Conservation (phyloP, 2,329 filamentous ascomycete genomes). For the Sporothrix variecibatus region DNA sequence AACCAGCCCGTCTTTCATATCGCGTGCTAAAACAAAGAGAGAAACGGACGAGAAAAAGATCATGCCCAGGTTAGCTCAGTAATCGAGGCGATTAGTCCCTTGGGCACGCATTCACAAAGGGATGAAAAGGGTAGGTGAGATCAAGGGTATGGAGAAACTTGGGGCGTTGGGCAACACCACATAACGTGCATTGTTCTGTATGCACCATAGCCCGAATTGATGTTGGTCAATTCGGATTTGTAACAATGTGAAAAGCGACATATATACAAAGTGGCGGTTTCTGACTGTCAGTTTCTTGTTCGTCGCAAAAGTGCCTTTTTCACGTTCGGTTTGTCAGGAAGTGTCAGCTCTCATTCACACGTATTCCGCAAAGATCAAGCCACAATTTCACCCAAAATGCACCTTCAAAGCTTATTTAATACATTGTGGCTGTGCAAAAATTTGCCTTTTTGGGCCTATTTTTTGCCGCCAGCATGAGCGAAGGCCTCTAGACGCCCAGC, state of each 20-base stretch:
- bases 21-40: neutral
- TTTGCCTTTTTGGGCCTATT: neutral
- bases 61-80: constrained; percentile 8
- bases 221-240: neutral
- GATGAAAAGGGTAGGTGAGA: neutral
- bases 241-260: neutral
- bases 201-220: neutral
- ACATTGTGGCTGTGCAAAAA: constrained; percentile 13
- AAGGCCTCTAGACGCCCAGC: constrained; percentile 15
- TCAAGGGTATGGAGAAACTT: neutral
- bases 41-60: neutral
- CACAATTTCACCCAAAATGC: neutral
- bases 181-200: neutral
- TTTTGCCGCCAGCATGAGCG: constrained; percentile 19
- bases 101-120: neutral
- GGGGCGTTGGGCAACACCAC: neutral
- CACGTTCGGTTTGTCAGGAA: constrained; percentile 10
- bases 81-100: neutral
- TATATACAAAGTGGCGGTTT: neutral
- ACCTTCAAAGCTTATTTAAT: constrained; percentile 4
- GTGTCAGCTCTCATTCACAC: neutral
- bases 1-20: neutral
- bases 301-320: neutral
- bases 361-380: neutral
- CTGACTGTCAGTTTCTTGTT: neutral